Conservation (phyloP, 768 basidiomycete species). For the Pisolithus albus region DNA sequence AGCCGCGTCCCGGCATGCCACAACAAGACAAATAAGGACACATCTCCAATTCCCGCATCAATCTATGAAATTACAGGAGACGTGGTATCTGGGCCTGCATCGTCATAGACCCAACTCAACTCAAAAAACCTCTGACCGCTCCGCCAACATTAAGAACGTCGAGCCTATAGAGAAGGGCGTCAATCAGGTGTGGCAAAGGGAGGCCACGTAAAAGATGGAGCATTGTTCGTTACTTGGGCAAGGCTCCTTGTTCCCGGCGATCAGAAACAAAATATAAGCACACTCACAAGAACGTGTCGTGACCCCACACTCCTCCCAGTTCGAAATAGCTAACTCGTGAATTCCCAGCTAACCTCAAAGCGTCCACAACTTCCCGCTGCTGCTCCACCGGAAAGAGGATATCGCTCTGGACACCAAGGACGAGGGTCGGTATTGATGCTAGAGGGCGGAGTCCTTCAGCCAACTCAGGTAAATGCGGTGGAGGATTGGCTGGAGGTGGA, state of each 20-base stretch:
- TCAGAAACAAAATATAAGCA: not conserved
- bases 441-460: slow-evolving; percentile 75
- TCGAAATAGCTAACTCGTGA: slow-evolving; percentile 90
- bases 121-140: slow-evolving; percentile 85
- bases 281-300: slow-evolving; percentile 91
- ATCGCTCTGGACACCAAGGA: slow-evolving; percentile 94
- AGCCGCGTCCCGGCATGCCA: no score
- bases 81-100: not conserved
- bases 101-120: slow-evolving; percentile 24
- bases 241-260: no score
- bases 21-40: no score
- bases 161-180: slow-evolving; percentile 38
- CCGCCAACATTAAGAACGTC: slow-evolving; percentile 88
- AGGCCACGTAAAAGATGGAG: not conserved
- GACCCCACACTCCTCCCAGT: slow-evolving; percentile 98
- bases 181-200: not conserved
- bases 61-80: not conserved
- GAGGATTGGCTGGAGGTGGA: slow-evolving; percentile 63
- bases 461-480: slow-evolving; percentile 70
- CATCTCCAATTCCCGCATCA: no score
- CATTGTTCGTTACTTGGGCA: not conserved
- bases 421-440: slow-evolving; percentile 67
- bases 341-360: slow-evolving; percentile 86
- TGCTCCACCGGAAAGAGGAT: slow-evolving; percentile 97
- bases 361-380: slow-evolving; percentile 91